Conservation (phyloP, 768 basidiomycete genomes). For the Hypholoma sublateritium region DNA sequence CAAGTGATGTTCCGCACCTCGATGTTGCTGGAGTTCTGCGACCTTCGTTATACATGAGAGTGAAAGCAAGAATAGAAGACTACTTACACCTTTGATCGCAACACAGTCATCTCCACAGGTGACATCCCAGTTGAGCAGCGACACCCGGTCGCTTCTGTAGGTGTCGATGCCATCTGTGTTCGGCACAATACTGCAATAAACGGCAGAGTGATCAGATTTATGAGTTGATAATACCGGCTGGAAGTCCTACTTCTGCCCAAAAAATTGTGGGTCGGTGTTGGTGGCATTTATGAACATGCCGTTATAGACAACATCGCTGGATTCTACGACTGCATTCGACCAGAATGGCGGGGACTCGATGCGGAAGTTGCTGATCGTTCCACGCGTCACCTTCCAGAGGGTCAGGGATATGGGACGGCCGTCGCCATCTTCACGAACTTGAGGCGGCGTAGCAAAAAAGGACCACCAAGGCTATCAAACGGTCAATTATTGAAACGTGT, state of each 20-base stretch:
- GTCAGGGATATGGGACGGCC: conserved; percentile 59
- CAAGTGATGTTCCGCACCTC: conserved; percentile 48
- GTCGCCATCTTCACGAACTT: conserved; percentile 53
- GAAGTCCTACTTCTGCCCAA: conserved; percentile 45
- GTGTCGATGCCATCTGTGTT: conserved; percentile 66
- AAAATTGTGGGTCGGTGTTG: conserved; percentile 49
- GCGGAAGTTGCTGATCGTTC: conserved; percentile 43
- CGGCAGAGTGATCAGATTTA: background rate
- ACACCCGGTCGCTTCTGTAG: conserved; percentile 48
- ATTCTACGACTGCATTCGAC: conserved; percentile 56
- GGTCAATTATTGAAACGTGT: background rate
- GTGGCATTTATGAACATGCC: conserved; percentile 60
- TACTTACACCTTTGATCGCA: conserved; percentile 58
- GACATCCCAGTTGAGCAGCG: conserved; percentile 56
- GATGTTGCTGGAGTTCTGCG: conserved; percentile 56
- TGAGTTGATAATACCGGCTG: background rate
- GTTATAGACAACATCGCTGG: conserved; percentile 48
- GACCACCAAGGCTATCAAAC: conserved; percentile 51
- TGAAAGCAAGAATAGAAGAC: background rate
- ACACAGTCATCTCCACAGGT: conserved; percentile 64
- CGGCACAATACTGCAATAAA: conserved; percentile 32
- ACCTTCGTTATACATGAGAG: background rate
- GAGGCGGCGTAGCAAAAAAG: conserved; percentile 39
- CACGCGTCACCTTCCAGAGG: conserved; percentile 44
- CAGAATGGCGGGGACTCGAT: conserved; percentile 60